Percentiles rank a stretch among this genome's conserved stretches.
phyloP scores from a whole-genome alignment of 129 eudicot genomes.

The Gnaphalium uliginosum region DNA sequence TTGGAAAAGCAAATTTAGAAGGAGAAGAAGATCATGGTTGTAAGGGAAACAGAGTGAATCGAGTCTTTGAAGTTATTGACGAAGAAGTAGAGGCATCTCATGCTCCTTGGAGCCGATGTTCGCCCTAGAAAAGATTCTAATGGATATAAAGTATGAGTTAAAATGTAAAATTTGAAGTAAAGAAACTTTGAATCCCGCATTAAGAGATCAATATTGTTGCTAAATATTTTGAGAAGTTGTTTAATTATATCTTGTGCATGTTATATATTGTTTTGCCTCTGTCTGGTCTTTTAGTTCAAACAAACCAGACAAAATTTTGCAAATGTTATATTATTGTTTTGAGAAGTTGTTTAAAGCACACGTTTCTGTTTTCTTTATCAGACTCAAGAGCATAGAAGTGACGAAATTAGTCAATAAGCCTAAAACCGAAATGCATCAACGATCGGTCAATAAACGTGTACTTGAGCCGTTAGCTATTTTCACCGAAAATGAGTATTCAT shows the following conservation, averaged over 20 bases:
- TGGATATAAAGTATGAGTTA: constrained; percentile 5
- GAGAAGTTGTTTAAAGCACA: too few relatives aligned
- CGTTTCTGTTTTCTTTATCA: too few relatives aligned
- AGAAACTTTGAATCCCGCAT: neutral
- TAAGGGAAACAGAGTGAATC: constrained; percentile 1
- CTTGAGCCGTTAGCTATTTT: too few relatives aligned
- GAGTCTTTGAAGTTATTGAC: constrained; percentile 4
- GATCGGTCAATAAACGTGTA: too few relatives aligned
- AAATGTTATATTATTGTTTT: too few relatives aligned
- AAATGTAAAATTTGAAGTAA: constrained; percentile 7
- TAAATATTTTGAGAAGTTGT: neutral
- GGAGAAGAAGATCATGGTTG: constrained; percentile 11
- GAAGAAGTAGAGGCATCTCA: constrained; percentile 23
- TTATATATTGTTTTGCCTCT: constrained; percentile 11
- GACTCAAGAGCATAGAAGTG: too few relatives aligned
- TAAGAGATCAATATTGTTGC: neutral
- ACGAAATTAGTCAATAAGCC: too few relatives aligned
- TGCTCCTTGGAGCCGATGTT: constrained; percentile 25
- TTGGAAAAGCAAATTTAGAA: constrained; percentile 18
- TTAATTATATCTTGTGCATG: constrained; percentile 16
- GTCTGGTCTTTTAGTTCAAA: neutral
- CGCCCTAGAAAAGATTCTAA: constrained; percentile 11
- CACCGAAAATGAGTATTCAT: too few relatives aligned
- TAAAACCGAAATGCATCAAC: too few relatives aligned
- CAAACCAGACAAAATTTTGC: too few relatives aligned